Evolutionary conservation across 164 flowering plant genomes (phyloP), one percentile per base, ranked within the genome.

Genomic region (Tinospora cordifolia): DNA sequence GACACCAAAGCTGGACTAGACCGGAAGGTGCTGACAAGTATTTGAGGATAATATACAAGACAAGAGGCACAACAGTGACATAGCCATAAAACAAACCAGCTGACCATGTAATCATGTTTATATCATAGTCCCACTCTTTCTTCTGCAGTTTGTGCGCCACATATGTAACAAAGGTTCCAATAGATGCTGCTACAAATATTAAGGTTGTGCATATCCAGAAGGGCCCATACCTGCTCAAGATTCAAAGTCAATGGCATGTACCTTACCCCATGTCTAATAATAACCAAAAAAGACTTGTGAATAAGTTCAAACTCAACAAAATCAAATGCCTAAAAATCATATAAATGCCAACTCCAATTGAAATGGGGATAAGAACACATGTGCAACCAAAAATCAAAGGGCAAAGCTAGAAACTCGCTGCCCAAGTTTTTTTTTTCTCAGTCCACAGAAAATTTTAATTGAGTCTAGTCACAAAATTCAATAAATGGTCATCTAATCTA

Each of bases 41-140:
- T 73, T 95, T 92, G 74, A 95, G 94, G 75, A 95, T 75, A 40
- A 92, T 67, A 73, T 87, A 95, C 79, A 95, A 80, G 58, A 72
- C 80, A 76, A 95, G 84, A 62, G 99, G 99, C 76, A 95, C 90
- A 65, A 95, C 46, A 0, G 85, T 77, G 73, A 84, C 93, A 78
- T 92, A 95, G 77, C 99, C 99, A 78, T 95, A 95, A 74, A 95
- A 95, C 80, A 95, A 75, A 66, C 96, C 98, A 73, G 99, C 98
- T 49, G 98, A 90, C 99, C 99, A 95, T 8, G 98, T 90, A 66
- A 95, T 89, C 75, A 95, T 75, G 78, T 87, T 90, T 69, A 95
- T 95, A 79, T 95, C 99, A 77, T 91, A 92, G 72, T 88, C 72
- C 98, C 99, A 95, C 57, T 88, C 94, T 81, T 92, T 84, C 12